phyloP scores from a whole-genome alignment of 192 early-diverging fungal species.

The Backusella liffmaniae region DNA sequence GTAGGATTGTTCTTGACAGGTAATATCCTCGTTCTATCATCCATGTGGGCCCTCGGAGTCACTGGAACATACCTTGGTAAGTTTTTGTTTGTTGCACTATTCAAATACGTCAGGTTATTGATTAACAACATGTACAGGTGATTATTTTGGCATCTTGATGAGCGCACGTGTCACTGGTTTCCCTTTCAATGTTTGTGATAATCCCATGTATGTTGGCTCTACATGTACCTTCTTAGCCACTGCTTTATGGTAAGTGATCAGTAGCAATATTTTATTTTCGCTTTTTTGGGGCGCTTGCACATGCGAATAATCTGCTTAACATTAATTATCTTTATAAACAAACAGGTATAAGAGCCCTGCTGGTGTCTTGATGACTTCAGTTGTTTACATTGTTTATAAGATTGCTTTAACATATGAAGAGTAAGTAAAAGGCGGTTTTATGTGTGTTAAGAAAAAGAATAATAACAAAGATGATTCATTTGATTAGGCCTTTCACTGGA shows the following conservation, averaged over 20 bases:
- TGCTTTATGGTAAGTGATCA: conserved; percentile 70
- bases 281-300: not conserved
- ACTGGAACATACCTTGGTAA: conserved; percentile 88
- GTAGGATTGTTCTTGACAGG: conserved; percentile 55
- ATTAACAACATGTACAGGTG: conserved; percentile 48
- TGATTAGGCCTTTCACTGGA: conserved; percentile 70
- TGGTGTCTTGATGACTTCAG: conserved; percentile 64
- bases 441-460: not conserved
- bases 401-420: conserved; percentile 80
- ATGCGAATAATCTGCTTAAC: not conserved
- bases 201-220: conserved; percentile 96
- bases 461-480: not conserved
- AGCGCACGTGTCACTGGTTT: conserved; percentile 81
- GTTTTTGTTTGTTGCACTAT: not conserved
- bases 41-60: conserved; percentile 84
- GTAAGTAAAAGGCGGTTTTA: conserved; percentile 42
- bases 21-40: conserved; percentile 75
- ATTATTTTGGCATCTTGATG: conserved; percentile 95
- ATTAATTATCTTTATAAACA: not conserved
- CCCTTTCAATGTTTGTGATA: conserved; percentile 88
- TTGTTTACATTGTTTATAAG: conserved; percentile 75
- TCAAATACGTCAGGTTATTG: not conserved
- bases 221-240: conserved; percentile 83
- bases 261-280: not conserved
- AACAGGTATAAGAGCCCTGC: conserved; percentile 64